Conservation (phyloP, 2,329 filamentous ascomycete genomes). For the Penicillium digitatum region DNA sequence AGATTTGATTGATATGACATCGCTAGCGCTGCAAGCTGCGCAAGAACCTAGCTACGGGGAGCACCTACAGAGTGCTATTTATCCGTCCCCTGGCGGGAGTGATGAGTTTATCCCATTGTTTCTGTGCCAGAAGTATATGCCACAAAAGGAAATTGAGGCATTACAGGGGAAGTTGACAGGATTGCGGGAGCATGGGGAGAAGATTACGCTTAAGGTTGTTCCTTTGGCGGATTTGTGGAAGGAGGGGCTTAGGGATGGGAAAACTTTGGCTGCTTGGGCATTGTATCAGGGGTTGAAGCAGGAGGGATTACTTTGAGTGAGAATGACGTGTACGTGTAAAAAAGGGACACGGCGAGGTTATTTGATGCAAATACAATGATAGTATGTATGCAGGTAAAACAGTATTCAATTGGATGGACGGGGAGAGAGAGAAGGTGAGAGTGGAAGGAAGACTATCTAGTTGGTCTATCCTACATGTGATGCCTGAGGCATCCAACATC, state of each 20-base stretch:
- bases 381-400: no score
- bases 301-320: slow-evolving; percentile 42
- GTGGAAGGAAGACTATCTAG: no score
- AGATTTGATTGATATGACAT: slow-evolving; percentile 54
- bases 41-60: slow-evolving; percentile 26
- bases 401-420: no score
- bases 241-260: slow-evolving; percentile 53
- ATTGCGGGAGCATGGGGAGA: slow-evolving; percentile 53
- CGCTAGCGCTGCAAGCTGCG: slow-evolving; percentile 41
- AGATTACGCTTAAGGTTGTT: slow-evolving; percentile 56
- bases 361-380: no score
- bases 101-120: slow-evolving; percentile 59
- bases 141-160: slow-evolving; percentile 46
- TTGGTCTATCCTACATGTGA: no score
- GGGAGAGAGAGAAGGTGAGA: no score
- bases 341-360: neutral
- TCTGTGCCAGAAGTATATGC: slow-evolving; percentile 52
- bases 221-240: slow-evolving; percentile 51
- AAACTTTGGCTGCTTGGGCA: slow-evolving; percentile 53
- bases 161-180: slow-evolving; percentile 54
- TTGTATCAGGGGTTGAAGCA: slow-evolving; percentile 52
- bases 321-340: neutral
- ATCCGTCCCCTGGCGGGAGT: slow-evolving; percentile 54
- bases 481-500: no score
- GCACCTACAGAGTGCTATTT: slow-evolving; percentile 48